A percentile compares a stretch with the other conserved stretches of the same genome.
phyloP scores from a whole-genome alignment of 129 eudicot species.

The Heracleum sosnowskyi region DNA sequence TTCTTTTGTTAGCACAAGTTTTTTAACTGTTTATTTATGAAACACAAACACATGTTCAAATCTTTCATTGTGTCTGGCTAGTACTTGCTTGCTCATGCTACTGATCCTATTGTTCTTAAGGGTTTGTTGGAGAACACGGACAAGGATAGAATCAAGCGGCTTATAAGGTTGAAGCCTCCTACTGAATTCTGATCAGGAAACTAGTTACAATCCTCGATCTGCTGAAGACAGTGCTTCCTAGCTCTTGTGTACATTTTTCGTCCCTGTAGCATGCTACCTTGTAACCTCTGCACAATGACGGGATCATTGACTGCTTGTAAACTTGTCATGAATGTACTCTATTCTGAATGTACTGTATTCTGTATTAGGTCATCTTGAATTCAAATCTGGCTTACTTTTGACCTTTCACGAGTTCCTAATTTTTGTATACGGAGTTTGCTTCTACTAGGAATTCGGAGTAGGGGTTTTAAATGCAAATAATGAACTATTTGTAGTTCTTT shows the following conservation, averaged over 20 bases:
- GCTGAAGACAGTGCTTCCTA: background rate
- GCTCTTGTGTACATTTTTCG: background rate
- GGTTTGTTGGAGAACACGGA: constrained; percentile 93
- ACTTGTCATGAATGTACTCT: background rate
- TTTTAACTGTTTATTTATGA: background rate
- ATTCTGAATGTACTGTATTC: background rate
- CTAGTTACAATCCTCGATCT: background rate
- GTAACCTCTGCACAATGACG: background rate
- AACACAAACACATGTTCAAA: background rate
- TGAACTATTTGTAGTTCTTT: too few relatives aligned
- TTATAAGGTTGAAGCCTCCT: constrained; percentile 84
- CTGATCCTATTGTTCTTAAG: constrained; percentile 23
- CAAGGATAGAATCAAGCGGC: constrained; percentile 87
- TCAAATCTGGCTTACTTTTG: background rate
- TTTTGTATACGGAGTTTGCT: background rate
- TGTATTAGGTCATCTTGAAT: background rate
- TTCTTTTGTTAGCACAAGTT: background rate
- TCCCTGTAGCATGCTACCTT: background rate
- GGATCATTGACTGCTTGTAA: background rate
- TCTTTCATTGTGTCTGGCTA: background rate
- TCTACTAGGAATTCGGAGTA: too few relatives aligned
- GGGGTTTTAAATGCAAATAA: too few relatives aligned
- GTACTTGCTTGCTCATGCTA: constrained; percentile 10
- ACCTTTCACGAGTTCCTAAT: background rate
- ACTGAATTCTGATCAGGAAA: constrained; percentile 51